These are phyloP conservation scores for Bimuria novae-zelandiae DNA, from an alignment of 2,329 filamentous ascomycete genomes.

Conservation along the genomic window DNA sequence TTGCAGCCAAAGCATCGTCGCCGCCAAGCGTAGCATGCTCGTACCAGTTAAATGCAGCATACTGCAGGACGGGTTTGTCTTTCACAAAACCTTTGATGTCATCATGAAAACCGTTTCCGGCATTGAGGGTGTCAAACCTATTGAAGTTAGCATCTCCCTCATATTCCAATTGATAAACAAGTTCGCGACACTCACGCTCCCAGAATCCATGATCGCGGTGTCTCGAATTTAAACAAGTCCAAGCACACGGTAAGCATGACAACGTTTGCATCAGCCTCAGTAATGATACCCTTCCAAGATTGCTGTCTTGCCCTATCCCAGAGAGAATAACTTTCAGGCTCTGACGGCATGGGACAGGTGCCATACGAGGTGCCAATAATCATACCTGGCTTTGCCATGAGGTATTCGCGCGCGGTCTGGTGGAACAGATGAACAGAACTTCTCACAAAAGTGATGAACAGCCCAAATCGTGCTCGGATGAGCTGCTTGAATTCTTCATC, in stretches of 20 bases:
- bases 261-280: background rate
- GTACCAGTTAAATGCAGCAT: constrained; percentile 5
- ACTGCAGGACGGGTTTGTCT: background rate
- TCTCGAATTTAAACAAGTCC: background rate
- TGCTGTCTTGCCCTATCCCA: background rate
- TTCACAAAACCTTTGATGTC: background rate
- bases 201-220: background rate
- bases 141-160: background rate
- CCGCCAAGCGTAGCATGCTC: background rate
- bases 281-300: constrained; percentile 4
- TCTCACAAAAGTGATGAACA: constrained; percentile 2
- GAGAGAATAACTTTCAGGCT: background rate
- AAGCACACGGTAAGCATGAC: background rate
- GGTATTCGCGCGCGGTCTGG: constrained; percentile 7
- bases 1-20: background rate
- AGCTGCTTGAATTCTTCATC: constrained; percentile 5
- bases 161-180: background rate
- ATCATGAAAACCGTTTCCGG: background rate
- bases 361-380: background rate
- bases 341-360: background rate
- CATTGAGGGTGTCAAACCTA: background rate
- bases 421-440: constrained; percentile 6
- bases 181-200: background rate
- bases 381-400: background rate
- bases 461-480: background rate